Evolutionary conservation across 805 yeast species (phyloP).

Genomic region (Zygosaccharomyces lentus): DNA sequence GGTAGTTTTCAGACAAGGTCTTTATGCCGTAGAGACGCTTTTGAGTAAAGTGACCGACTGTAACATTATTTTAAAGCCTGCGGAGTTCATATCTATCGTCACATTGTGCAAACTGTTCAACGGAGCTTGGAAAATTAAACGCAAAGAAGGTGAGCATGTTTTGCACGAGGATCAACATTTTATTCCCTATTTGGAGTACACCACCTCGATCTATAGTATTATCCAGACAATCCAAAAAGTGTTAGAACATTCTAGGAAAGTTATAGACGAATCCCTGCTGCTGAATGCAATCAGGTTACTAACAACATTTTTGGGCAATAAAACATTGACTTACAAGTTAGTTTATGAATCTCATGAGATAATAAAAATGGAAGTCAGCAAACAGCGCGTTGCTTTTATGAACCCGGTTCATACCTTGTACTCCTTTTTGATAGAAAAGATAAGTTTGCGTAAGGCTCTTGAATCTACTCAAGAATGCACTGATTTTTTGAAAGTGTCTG

Average conservation of each 20-base stretch:
- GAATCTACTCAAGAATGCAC: slow-evolving; percentile 18
- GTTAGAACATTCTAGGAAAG: slow-evolving; percentile 17
- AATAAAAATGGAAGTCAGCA: slow-evolving; percentile 42
- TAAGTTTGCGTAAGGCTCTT: slow-evolving; percentile 23
- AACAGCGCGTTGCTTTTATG: slow-evolving; percentile 50
- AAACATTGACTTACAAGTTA: slow-evolving; percentile 24
- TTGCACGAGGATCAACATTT: slow-evolving; percentile 51
- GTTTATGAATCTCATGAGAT: slow-evolving; percentile 26
- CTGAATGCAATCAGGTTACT: slow-evolving; percentile 37
- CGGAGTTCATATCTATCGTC: slow-evolving; percentile 41
- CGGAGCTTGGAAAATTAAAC: slow-evolving; percentile 49
- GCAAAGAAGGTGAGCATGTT: slow-evolving; percentile 69
- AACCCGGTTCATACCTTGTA: slow-evolving; percentile 58
- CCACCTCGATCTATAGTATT: slow-evolving; percentile 42
- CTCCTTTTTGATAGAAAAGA: slow-evolving; percentile 38
- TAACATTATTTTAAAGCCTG: slow-evolving; percentile 33
- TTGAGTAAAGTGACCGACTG: slow-evolving; percentile 35
- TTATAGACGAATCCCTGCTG: slow-evolving; percentile 17
- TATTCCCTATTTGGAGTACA: slow-evolving; percentile 46
- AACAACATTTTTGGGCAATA: slow-evolving; percentile 31
- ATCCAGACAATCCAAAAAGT: slow-evolving; percentile 38
- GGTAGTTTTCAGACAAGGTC: slow-evolving; percentile 34
- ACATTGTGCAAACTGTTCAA: slow-evolving; percentile 52
- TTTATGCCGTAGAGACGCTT: slow-evolving; percentile 35
- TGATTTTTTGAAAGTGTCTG: slow-evolving; percentile 48